These are phyloP conservation scores for Zygotorulaspora danielsina DNA, from an alignment of 805 yeast species.

Conservation along the genomic window DNA sequence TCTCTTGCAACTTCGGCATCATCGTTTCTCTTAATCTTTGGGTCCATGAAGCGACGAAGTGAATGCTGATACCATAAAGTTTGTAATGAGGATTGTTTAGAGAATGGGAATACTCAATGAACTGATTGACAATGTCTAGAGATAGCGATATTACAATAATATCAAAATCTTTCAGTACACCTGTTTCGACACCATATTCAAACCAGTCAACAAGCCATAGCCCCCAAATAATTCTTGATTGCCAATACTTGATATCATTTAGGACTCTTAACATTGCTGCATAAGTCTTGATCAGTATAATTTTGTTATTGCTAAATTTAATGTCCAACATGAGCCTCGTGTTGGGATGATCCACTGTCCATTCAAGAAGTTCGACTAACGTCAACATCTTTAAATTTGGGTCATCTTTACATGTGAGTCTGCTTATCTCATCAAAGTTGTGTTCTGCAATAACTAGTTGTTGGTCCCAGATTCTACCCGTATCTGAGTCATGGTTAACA, in stretches of 20 bases:
- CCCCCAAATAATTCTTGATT: conserved; percentile 45
- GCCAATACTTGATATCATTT: conserved; percentile 44
- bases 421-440: conserved; percentile 35
- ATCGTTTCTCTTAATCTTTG: conserved; percentile 31
- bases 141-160: conserved; percentile 38
- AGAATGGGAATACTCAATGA: conserved; percentile 38
- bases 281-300: conserved; percentile 40
- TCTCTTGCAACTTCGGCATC: conserved; percentile 32
- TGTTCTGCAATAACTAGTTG: conserved; percentile 39
- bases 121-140: conserved; percentile 32
- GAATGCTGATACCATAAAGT: conserved; percentile 52
- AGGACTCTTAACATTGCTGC: conserved; percentile 36
- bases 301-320: conserved; percentile 44
- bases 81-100: conserved; percentile 43
- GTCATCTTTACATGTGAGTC: conserved; percentile 35
- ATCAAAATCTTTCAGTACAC: conserved; percentile 36
- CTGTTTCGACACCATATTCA: conserved; percentile 39
- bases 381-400: conserved; percentile 41
- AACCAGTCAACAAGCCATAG: conserved; percentile 49
- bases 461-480: conserved; percentile 47
- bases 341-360: conserved; percentile 37
- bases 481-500: conserved; percentile 49
- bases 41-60: conserved; percentile 45
- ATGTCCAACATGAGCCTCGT: conserved; percentile 48
- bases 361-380: conserved; percentile 38